phyloP scores from a whole-genome alignment of 257 asterid genomes.

The Scutellaria baicalensis region DNA sequence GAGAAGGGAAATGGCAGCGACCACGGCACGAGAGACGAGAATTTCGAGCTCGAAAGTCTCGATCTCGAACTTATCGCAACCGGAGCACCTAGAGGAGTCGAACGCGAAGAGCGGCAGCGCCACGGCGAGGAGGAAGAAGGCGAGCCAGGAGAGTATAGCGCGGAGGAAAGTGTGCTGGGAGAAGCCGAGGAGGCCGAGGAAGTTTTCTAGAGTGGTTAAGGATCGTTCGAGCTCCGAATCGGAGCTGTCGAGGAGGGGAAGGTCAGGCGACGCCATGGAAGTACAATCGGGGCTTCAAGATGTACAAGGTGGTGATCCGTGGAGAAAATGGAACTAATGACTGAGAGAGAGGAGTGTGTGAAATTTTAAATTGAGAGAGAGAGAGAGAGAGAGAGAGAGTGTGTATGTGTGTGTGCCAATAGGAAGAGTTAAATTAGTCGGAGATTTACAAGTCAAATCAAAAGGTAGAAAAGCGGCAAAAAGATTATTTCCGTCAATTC shows the following conservation, averaged over 20 bases:
- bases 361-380: too few species aligned
- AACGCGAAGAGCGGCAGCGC: conserved; percentile 40
- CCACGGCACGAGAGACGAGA: conserved; percentile 40
- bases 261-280: conserved; percentile 28
- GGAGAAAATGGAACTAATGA: too few species aligned
- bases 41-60: conserved; percentile 53
- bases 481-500: too few species aligned
- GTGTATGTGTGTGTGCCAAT: too few species aligned
- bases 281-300: conserved; percentile 10
- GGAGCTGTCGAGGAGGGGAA: conserved; percentile 23
- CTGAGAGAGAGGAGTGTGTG: too few species aligned
- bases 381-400: too few species aligned
- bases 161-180: conserved; percentile 38
- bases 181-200: conserved; percentile 60
- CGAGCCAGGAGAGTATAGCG: conserved; percentile 52
- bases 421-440: too few species aligned
- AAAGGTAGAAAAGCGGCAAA: too few species aligned
- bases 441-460: too few species aligned
- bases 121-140: conserved; percentile 42
- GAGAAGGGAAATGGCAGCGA: conserved; percentile 62
- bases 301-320: conserved; percentile 7
- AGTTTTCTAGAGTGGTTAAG: conserved; percentile 32
- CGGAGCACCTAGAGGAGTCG: conserved; percentile 32
- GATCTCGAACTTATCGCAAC: conserved; percentile 57
- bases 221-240: conserved; percentile 39